Evolutionary conservation across 306 rosid genomes (phyloP), one percentile per base, ranked within the genome.

Genomic region (Trichosanthes truncata): DNA sequence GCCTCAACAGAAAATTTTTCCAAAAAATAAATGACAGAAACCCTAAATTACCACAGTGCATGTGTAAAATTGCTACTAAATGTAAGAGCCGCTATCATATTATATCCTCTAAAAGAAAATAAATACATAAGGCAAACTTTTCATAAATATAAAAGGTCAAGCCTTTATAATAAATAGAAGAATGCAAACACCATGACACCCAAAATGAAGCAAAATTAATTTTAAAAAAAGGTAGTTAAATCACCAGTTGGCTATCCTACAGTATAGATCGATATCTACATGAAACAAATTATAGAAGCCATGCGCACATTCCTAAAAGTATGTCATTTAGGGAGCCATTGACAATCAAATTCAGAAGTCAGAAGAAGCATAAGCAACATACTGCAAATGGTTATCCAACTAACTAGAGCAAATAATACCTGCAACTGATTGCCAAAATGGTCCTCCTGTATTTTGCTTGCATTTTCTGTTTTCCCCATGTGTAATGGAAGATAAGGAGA

Each of bases 351-450:
- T n/a, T n/a, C 17, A 59, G 49, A 59, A 59, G 15, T 25, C 35
- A 6, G 66, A 59, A 25, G 65, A 59, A 21, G 36, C 13, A 23
- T 9, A 59, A 59, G 66, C 35, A 60, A 60, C 67, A 60, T 60
- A 23, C 18, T 23, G 8, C 26, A 66, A 66, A 31, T 36, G 13
- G 25, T 45, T n/a, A 49, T 56, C 45, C 51, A 21, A 59, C 46
- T 9, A 52, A 25, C 25, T 65, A 61, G 65, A 38, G 78, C 13
- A 62, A 57, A 55, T 17, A 80, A 66, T 91, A 92, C 98, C 97
- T 92, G 98, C 76, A 94, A 86, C 65, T 91, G 98, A 82, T 53
- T 84, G 20, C 98, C 97, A 84, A 95, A 92, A 88, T 95, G 97
- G 35, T 91, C 88, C 77, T 92, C 87, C 15, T 80, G 77, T 84